Percentiles rank a stretch among this genome's conserved stretches.
phyloP scores from a whole-genome alignment of 73 alveolate species.

The Paramecium octaurelia region DNA sequence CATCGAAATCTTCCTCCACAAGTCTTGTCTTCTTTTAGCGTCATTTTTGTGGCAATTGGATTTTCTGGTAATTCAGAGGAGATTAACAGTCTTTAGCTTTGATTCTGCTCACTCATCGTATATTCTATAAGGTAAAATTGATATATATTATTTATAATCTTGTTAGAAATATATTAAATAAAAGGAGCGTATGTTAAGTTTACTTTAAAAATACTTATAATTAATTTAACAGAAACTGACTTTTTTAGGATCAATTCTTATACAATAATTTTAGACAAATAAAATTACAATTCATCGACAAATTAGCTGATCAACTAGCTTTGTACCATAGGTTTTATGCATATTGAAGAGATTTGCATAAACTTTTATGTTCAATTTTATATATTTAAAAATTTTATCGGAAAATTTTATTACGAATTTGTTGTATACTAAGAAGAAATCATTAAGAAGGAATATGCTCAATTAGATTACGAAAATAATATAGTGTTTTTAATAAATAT shows the following conservation, averaged over 20 bases:
- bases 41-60: no score
- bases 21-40: no score
- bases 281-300: neutral
- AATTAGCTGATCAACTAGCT: neutral
- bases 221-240: neutral
- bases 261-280: neutral
- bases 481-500: neutral
- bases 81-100: no score
- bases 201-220: neutral
- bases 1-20: no score
- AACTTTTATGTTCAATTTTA: neutral
- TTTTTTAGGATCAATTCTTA: neutral
- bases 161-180: no score
- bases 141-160: neutral
- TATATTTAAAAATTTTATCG: no score
- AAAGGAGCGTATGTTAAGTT: no score
- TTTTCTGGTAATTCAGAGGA: no score
- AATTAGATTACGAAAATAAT: neutral
- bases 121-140: neutral
- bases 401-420: neutral
- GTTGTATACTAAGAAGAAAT: neutral
- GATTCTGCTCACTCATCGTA: no score
- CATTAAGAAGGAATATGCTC: neutral
- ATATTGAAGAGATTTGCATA: neutral
- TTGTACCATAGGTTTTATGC: no score